Evolutionary conservation across 75 land plant species (phyloP), one percentile per base, ranked within the genome.

Genomic region (Pinus taeda): DNA sequence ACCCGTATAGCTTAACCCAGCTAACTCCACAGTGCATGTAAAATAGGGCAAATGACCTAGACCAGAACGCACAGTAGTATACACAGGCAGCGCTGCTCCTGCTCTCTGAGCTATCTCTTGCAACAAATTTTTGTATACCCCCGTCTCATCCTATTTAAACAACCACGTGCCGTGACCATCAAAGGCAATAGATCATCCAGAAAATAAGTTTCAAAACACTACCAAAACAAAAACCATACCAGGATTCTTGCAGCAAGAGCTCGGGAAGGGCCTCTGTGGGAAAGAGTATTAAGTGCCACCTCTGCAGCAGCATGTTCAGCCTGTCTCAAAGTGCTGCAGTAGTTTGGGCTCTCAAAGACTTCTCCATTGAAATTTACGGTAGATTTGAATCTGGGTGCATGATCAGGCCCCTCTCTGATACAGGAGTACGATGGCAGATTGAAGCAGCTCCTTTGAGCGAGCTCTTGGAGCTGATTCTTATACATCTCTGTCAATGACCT

Each of bases 81-180:
- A 95, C 37, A 82, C 78, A 6, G 98, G 98, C 49, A 95, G 83
- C 14, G 95, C 85, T 36, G 95, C 93, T 71, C 98, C 95, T n/a
- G 92, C 95, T 83, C 98, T 85, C 82, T 95, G 98, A n/a, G 98
- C 91, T 74, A 94, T 89, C 79, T 95, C 98, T 74, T 95, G 98
- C 29, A 95, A 76, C 33, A 95, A 81, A 82, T 95, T 95, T 79
- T 95, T 95, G 86, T 91, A 93, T 2, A 95, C 95, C 36, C 98
- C 95, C 2, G 98, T 93, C 79, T 95, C 88, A 66, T 87, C 92
- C 94, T 92, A 79, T 15, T 26, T 7, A 73, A 56, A 49, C n/a
- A 20, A n/a, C 33, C 37, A 8, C 18, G 18, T 17, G 3, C 14
- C 8, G 42, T 42, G 13, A 7, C 22, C 74, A 45, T 24, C 15